phyloP scores from a whole-genome alignment of 1,284 basidiomycete genomes.

The Meira miltonrushii region DNA sequence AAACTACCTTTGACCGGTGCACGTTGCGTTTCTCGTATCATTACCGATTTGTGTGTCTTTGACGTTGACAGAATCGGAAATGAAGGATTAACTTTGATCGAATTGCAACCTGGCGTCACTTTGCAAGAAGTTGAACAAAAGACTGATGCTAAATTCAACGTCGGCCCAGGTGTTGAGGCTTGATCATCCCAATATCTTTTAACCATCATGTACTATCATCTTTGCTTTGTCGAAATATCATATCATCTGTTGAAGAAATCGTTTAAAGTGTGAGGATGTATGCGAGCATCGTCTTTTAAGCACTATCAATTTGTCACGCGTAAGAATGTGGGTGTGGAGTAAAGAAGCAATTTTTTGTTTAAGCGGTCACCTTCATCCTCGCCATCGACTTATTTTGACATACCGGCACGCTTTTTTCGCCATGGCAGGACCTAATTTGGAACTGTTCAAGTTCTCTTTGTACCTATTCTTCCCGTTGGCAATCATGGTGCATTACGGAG shows the following conservation, averaged over 20 bases:
- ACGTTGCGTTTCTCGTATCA: slow-evolving; percentile 76
- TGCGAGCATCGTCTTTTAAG: too few relatives aligned
- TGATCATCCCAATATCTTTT: too few relatives aligned
- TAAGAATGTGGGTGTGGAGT: not conserved
- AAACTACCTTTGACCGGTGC: slow-evolving; percentile 80
- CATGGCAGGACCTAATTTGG: slow-evolving; percentile 70
- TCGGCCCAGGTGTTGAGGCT: slow-evolving; percentile 33
- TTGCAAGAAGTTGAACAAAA: slow-evolving; percentile 78
- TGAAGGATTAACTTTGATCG: slow-evolving; percentile 66
- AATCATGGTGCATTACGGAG: slow-evolving; percentile 79
- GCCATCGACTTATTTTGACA: too few relatives aligned
- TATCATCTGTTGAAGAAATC: too few relatives aligned
- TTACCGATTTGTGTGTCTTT: slow-evolving; percentile 85
- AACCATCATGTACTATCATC: too few relatives aligned
- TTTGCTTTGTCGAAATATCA: too few relatives aligned
- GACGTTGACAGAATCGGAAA: slow-evolving; percentile 71
- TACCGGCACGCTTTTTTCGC: too few relatives aligned
- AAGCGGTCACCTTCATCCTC: too few relatives aligned
- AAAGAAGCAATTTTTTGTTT: not conserved
- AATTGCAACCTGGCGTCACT: slow-evolving; percentile 56
- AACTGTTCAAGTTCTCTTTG: slow-evolving; percentile 47
- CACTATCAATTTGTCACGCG: too few relatives aligned
- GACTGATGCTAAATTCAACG: slow-evolving; percentile 71
- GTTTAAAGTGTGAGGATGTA: too few relatives aligned
- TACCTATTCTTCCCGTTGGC: slow-evolving; percentile 83